Conservation (phyloP, 2,329 filamentous ascomycete species). For the Fusarium multiceps region DNA sequence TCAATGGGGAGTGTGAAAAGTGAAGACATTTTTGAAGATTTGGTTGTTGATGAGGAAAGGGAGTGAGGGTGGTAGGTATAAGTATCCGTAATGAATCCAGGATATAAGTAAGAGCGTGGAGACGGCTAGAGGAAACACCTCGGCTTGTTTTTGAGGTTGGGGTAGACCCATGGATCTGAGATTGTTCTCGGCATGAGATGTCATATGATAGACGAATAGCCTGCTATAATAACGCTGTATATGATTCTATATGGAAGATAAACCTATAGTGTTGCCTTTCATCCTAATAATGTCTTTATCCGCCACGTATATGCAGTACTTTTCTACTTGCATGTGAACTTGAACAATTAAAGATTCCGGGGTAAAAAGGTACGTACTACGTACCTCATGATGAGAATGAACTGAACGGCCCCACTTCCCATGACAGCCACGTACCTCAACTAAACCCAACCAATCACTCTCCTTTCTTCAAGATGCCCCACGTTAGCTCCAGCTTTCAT, state of each 20-base stretch:
- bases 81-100: slow-evolving; percentile 5
- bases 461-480: background rate
- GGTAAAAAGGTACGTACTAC: slow-evolving; percentile 25
- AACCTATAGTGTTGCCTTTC: background rate
- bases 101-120: slow-evolving; percentile 15
- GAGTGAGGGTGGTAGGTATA: background rate
- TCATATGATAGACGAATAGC: slow-evolving; percentile 11
- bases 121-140: slow-evolving; percentile 30
- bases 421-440: slow-evolving; percentile 26
- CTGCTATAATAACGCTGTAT: too few relatives aligned
- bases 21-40: slow-evolving; percentile 29
- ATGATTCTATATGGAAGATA: background rate
- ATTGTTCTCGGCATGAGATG: slow-evolving; percentile 15
- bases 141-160: slow-evolving; percentile 30
- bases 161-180: slow-evolving; percentile 4
- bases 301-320: background rate
- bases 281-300: background rate
- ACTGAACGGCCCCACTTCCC: slow-evolving; percentile 26
- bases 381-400: slow-evolving; percentile 20
- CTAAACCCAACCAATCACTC: slow-evolving; percentile 5
- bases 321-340: slow-evolving; percentile 27
- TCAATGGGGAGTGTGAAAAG: slow-evolving; percentile 65
- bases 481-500: slow-evolving; percentile 22
- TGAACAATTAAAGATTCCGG: slow-evolving; percentile 15
- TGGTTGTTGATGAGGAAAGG: background rate